Evolutionary conservation across 1,284 basidiomycete species (phyloP).

Genomic region (Calocybe gambosa): DNA sequence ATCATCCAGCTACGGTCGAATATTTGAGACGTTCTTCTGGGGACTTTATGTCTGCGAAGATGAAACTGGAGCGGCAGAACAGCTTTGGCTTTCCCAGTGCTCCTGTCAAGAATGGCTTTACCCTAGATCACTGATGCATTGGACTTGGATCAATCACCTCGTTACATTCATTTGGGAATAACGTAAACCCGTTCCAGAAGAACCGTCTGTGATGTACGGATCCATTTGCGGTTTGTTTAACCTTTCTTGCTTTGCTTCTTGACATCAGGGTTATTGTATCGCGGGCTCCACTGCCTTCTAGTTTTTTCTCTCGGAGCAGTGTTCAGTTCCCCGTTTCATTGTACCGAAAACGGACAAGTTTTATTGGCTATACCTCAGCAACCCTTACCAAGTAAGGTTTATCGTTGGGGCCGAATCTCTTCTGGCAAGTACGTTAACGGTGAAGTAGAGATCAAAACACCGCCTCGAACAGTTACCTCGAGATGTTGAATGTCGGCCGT

Average conservation of each 20-base stretch:
- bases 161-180: not conserved
- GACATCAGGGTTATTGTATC: not conserved
- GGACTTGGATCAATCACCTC: not conserved
- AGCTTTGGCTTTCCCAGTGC: not conserved
- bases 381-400: not conserved
- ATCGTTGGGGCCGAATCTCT: not conserved
- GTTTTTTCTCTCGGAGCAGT: not conserved
- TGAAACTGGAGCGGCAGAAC: not conserved
- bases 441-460: not conserved
- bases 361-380: not conserved
- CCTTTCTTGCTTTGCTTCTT: not conserved
- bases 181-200: not conserved
- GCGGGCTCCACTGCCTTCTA: not conserved
- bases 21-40: not conserved
- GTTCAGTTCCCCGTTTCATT: not conserved
- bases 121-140: not conserved
- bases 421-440: not conserved
- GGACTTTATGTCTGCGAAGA: too few relatives aligned
- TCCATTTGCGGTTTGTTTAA: not conserved
- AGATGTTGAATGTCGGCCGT: not conserved
- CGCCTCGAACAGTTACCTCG: not conserved
- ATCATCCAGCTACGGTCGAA: not conserved
- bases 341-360: not conserved
- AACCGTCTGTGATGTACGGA: not conserved
- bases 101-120: not conserved